Conservation (phyloP, 768 basidiomycete species). For the Suillus plorans region DNA sequence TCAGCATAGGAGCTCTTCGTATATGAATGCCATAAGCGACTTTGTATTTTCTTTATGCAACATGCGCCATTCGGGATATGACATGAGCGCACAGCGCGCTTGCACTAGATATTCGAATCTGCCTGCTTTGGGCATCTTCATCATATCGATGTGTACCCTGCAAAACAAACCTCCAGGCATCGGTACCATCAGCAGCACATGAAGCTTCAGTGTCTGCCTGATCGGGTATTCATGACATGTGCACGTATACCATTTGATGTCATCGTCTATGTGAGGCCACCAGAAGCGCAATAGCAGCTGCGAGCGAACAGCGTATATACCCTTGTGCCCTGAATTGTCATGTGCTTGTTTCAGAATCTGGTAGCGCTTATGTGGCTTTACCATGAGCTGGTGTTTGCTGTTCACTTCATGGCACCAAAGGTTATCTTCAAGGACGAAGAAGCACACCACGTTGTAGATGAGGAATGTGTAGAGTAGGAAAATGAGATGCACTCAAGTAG, state of each 20-base stretch:
- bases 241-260: no score
- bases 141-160: background rate
- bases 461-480: slow-evolving; percentile 3
- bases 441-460: background rate
- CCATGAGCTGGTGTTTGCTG: no score
- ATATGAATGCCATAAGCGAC: background rate
- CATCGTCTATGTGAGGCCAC: rapidly evolving
- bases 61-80: background rate
- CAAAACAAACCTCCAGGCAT: background rate
- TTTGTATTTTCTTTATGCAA: background rate
- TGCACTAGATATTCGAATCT: background rate
- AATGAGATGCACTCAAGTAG: no score
- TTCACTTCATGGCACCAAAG: no score
- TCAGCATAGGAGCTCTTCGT: no score
- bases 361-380: no score
- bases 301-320: rapidly evolving
- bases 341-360: no score
- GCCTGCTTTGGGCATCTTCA: background rate
- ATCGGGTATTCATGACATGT: no score
- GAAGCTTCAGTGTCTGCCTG: rapidly evolving
- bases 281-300: rapidly evolving
- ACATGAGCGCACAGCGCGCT: background rate
- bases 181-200: no score
- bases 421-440: no score
- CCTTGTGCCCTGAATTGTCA: no score